phyloP scores from a whole-genome alignment of 805 yeast species.

The Nakazawaea populi region DNA sequence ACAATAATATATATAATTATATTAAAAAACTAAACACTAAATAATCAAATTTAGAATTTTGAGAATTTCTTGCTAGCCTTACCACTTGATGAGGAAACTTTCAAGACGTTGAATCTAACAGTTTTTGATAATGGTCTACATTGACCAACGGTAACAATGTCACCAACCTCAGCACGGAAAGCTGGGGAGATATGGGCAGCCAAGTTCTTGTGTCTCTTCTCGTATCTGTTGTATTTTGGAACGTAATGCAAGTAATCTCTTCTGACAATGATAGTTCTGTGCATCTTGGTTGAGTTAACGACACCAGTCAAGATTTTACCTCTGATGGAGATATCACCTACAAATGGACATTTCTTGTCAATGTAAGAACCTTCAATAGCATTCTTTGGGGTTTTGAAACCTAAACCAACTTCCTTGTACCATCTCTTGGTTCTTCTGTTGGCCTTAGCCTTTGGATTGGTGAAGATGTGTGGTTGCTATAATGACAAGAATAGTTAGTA shows the following conservation, averaged over 20 bases:
- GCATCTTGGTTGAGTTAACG: constrained; percentile 99
- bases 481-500: constrained; percentile 5
- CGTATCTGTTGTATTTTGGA: constrained; percentile 99
- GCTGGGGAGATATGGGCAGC: constrained; percentile 99
- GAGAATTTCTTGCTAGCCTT: constrained; percentile 90
- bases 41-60: constrained; percentile 70
- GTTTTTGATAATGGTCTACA: constrained; percentile 99
- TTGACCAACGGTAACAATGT: constrained; percentile 98
- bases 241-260: constrained; percentile 99
- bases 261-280: constrained; percentile 99
- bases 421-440: constrained; percentile 99
- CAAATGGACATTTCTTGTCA: constrained; percentile 99
- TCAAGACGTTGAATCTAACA: constrained; percentile 98
- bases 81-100: constrained; percentile 85
- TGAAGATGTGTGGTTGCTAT: constrained; percentile 99
- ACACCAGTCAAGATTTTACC: constrained; percentile 99
- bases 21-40: constrained; percentile 4
- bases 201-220: constrained; percentile 99
- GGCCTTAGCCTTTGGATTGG: constrained; percentile 99
- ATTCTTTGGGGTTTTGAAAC: constrained; percentile 99
- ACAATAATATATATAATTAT: background rate
- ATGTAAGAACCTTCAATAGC: constrained; percentile 99
- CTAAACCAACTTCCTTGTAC: constrained; percentile 99
- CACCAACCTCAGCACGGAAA: constrained; percentile 99
- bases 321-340: constrained; percentile 95